A percentile compares a stretch with the other conserved stretches of the same genome.
phyloP scores from a whole-genome alignment of 2,329 filamentous ascomycete species.

The Exophiala viscosa region DNA sequence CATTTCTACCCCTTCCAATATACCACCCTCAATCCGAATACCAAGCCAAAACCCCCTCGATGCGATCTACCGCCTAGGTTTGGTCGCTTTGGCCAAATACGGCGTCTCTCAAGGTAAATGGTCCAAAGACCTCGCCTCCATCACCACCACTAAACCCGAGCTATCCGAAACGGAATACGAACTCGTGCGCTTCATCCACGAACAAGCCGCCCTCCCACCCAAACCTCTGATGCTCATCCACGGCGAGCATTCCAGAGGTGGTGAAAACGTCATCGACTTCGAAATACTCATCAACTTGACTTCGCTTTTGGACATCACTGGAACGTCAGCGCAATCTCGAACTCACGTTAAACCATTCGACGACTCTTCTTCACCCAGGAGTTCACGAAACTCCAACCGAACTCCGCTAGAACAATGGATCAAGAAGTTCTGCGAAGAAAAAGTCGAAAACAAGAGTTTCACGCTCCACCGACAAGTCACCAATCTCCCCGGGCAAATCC shows the following conservation, averaged over 20 bases:
- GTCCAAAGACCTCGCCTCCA: slow-evolving; percentile 28
- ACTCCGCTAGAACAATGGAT: slow-evolving; percentile 26
- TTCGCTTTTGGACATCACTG: slow-evolving; percentile 26
- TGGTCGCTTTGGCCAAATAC: slow-evolving; percentile 30
- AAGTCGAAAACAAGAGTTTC: slow-evolving; percentile 23
- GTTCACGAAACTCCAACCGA: slow-evolving; percentile 8
- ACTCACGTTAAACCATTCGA: slow-evolving; percentile 24
- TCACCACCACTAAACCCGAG: slow-evolving; percentile 29
- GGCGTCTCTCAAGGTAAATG: slow-evolving; percentile 27
- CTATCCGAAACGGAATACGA: slow-evolving; percentile 25
- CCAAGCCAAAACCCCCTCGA: slow-evolving; percentile 19
- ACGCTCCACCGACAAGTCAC: slow-evolving; percentile 14
- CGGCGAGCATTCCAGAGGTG: slow-evolving; percentile 19
- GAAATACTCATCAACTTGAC: slow-evolving; percentile 30
- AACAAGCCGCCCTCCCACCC: slow-evolving; percentile 32
- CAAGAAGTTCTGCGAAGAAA: slow-evolving; percentile 28
- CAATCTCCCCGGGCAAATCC: slow-evolving; percentile 17
- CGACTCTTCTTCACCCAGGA: slow-evolving; percentile 6
- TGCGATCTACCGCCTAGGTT: slow-evolving; percentile 23
- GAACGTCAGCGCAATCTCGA: slow-evolving; percentile 8
- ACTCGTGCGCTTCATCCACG: slow-evolving; percentile 29
- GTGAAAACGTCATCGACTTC: slow-evolving; percentile 26
- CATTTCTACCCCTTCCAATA: not conserved
- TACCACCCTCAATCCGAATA: slow-evolving; percentile 1
- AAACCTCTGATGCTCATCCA: slow-evolving; percentile 30